Evolutionary conservation across 805 yeast species (phyloP), one percentile per base, ranked within the genome.

Genomic region (Vanderwaltozyma yarrowii): DNA sequence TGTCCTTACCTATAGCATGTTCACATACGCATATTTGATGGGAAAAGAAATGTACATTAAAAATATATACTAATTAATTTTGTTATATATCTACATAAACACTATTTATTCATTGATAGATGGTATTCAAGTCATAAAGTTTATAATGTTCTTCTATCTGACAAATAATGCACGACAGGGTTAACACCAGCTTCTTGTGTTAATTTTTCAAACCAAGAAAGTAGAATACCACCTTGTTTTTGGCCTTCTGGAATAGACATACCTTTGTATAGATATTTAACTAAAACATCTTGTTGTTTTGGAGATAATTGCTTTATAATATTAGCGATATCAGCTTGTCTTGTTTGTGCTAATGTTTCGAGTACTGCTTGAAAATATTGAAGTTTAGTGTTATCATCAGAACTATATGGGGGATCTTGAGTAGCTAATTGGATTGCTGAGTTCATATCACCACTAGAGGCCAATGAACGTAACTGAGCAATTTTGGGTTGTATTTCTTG

Each of bases 151-250:
- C 92, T 73, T 65, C 94, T 76, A 62, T 89, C 97, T 31, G 86
- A 74, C 61, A 87, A 70, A 60, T 77, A 87, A 50, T 95, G 76
- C 36, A 83, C 83, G 49, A 92, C 79, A 31, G 95, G 83, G 11
- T 95, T 95, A 55, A 81, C 78, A 15, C 97, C 97, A 13, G 88
- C 75, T 16, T 74, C 65, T 44, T 81, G 94, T 27, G 85, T 78
- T 15, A 89, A 74, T 62, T 86, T 87, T 49, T 89, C 96, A 56
- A 80, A 85, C 98, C 98, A 92, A 24, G 80, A 75, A 50, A 92
- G 73, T 49, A 92, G 61, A 33, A 80, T 70, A 33, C 95, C 95
- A 15, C 96, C 95, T 45, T 80, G 86, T 51, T 80, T 83, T 46
- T 85, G 84, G 10, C 92, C 88, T 47, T 76, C 78, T 23, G 78